Evolutionary conservation across 106 monocot genomes (phyloP), one percentile per base, ranked within the genome.

Genomic region (Xerophyta viscosa): DNA sequence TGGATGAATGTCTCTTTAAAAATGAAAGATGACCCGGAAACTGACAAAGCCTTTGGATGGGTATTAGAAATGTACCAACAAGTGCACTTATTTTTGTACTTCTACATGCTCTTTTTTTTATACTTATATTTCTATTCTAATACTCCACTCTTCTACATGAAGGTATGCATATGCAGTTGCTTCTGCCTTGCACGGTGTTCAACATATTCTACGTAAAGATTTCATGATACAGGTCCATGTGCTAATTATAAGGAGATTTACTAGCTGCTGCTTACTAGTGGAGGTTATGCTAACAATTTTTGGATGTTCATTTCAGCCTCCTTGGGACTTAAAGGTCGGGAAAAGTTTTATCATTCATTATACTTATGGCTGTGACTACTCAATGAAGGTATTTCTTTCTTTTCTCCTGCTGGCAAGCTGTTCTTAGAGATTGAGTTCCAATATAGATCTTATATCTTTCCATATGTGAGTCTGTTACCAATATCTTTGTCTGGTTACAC

Each of bases 11-110:
- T 96, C 24, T 96, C 94, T 12, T 46, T 96, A 45, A 79, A 62
- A 66, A 89, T 96, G 94, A 89, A 96, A 71, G 70, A 85, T 22
- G 94, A 89, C 54, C 72, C 66, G 41, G 85, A 96, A 56, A 85
- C 94, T 11, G 94, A 89, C 64, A 76, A 88, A 76, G 71, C 76
- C 41, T 96, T 96, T 68, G 89, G 89, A 75, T 96, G 94, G 94
- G 94, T 96, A 31, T 60, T 96, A 58, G 94, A 96, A 73, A 96
- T 96, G 94, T 94, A 49, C 69, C 71, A 29, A 62, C 37, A 41
- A 28, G 31, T 6, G n/a, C n/a, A 44, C 43, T 17, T 44, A 8
- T 44, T 44, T 44, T 14, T 44, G 15, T 47, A 3, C n/a, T 17
- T 44, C 43, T 44, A 17, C 31, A 37, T 58, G 43, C n/a, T 17